phyloP scores from a whole-genome alignment of 2,329 filamentous ascomycete species.

The Pezicula neosporulosa region DNA sequence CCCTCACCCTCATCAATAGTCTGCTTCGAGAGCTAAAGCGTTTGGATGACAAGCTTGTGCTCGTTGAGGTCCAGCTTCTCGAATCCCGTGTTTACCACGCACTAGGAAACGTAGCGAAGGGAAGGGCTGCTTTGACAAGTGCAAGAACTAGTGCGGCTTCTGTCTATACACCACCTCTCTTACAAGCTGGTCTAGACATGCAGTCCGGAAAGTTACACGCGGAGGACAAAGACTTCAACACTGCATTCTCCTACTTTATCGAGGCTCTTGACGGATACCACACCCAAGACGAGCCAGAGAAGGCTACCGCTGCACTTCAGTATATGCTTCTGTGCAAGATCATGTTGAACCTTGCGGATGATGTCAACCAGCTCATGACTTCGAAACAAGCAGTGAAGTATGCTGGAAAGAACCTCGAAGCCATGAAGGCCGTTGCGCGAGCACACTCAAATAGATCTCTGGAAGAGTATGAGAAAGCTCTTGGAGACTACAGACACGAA shows the following conservation, averaged over 20 bases:
- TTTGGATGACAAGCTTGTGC: constrained; percentile 94
- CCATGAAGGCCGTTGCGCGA: constrained; percentile 97
- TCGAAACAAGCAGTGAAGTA: constrained; percentile 98
- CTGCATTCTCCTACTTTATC: constrained; percentile 98
- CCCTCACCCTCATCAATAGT: constrained; percentile 92
- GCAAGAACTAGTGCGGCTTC: constrained; percentile 93
- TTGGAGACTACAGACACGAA: constrained; percentile 88
- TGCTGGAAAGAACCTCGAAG: constrained; percentile 90
- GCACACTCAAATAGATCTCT: constrained; percentile 93
- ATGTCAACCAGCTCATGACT: constrained; percentile 90
- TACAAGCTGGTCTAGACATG: constrained; percentile 98
- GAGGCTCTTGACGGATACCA: constrained; percentile 97
- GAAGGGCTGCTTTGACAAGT: constrained; percentile 88
- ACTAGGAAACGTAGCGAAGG: constrained; percentile 93
- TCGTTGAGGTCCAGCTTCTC: constrained; percentile 96
- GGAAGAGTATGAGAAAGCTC: constrained; percentile 93
- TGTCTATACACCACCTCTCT: constrained; percentile 91
- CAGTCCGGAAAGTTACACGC: constrained; percentile 98
- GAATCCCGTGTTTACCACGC: constrained; percentile 98
- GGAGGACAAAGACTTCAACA: constrained; percentile 99
- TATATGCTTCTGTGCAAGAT: constrained; percentile 99
- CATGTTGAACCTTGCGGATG: constrained; percentile 96
- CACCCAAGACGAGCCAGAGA: constrained; percentile 79
- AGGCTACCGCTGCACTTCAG: constrained; percentile 95
- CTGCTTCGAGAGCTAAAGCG: constrained; percentile 96